Evolutionary conservation across 768 basidiomycete species (phyloP).

Genomic region (Crassisporium funariophilum): DNA sequence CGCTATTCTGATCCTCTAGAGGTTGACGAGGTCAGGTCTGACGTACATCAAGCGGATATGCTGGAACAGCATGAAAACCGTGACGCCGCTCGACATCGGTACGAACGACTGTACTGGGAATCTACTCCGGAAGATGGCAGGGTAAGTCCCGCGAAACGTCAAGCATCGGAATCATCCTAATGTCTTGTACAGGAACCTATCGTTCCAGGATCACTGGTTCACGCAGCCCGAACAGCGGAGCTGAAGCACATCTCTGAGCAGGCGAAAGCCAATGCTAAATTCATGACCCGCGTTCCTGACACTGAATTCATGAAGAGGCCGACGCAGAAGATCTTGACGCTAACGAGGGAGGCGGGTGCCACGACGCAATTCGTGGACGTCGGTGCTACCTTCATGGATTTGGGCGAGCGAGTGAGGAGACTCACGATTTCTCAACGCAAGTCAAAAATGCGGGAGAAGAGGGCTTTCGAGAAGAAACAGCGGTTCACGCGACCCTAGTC

Average conservation of each 20-base stretch:
- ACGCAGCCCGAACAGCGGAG: conserved; percentile 42
- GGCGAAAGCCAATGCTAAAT: conserved; percentile 39
- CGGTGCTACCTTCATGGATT: conserved; percentile 67
- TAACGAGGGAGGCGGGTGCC: conserved; percentile 48
- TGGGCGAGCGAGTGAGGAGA: conserved; percentile 52
- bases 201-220: conserved; percentile 57
- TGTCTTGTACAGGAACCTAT: conserved; percentile 54
- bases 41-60: conserved; percentile 62
- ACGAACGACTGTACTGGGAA: conserved; percentile 80
- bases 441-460: conserved; percentile 30
- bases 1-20: conserved; percentile 4
- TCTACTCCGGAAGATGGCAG: conserved; percentile 66
- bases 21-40: conserved; percentile 34
- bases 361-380: conserved; percentile 73
- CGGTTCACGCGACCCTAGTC: neutral
- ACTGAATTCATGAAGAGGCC: conserved; percentile 39
- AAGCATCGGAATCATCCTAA: conserved; percentile 4
- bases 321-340: conserved; percentile 36
- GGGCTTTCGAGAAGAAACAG: conserved; percentile 25
- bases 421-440: conserved; percentile 53
- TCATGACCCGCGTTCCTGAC: conserved; percentile 41
- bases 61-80: conserved; percentile 59
- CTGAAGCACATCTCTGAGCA: conserved; percentile 34
- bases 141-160: conserved; percentile 47
- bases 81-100: conserved; percentile 59